Conservation (phyloP, 768 basidiomycete species). For the Tubosaeta sp. region DNA sequence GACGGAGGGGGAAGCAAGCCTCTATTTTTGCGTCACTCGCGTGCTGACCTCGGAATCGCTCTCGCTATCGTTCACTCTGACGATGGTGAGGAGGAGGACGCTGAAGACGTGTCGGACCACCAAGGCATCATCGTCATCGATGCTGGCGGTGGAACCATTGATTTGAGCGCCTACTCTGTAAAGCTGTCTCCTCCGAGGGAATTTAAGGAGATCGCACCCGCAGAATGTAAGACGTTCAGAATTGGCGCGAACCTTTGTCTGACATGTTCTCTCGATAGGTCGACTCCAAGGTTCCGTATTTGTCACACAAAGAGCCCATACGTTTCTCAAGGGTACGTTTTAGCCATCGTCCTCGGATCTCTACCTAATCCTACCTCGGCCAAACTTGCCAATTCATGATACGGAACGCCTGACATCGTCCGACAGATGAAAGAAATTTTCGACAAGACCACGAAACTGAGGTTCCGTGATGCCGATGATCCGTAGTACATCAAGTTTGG, state of each 20-base stretch:
- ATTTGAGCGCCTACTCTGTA: background rate
- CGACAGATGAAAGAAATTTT: slow-evolving; percentile 31
- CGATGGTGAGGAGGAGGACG: background rate
- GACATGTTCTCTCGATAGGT: slow-evolving; percentile 20
- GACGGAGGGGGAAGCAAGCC: too few relatives aligned
- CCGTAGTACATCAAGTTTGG: slow-evolving; percentile 39
- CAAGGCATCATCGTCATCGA: slow-evolving; percentile 43
- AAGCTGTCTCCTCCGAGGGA: slow-evolving; percentile 1
- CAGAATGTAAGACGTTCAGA: slow-evolving; percentile 19
- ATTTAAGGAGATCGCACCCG: slow-evolving; percentile 34
- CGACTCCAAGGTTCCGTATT: slow-evolving; percentile 36
- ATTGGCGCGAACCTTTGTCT: background rate
- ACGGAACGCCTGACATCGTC: slow-evolving; percentile 23
- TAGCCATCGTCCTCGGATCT: background rate
- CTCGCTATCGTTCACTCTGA: background rate
- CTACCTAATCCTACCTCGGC: slow-evolving; percentile 9
- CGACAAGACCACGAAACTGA: slow-evolving; percentile 35
- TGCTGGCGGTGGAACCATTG: slow-evolving; percentile 30
- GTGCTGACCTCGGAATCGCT: background rate
- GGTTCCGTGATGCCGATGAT: slow-evolving; percentile 34
- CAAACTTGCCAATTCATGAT: slow-evolving; percentile 28
- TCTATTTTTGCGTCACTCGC: slow-evolving; percentile 26
- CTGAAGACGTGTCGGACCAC: slow-evolving; percentile 20
- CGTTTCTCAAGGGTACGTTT: slow-evolving; percentile 26
- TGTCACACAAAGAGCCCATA: slow-evolving; percentile 29